These are phyloP conservation scores for Entamoeba moshkovskii DNA, from an alignment of 208 protist species.

Conservation along the genomic window DNA sequence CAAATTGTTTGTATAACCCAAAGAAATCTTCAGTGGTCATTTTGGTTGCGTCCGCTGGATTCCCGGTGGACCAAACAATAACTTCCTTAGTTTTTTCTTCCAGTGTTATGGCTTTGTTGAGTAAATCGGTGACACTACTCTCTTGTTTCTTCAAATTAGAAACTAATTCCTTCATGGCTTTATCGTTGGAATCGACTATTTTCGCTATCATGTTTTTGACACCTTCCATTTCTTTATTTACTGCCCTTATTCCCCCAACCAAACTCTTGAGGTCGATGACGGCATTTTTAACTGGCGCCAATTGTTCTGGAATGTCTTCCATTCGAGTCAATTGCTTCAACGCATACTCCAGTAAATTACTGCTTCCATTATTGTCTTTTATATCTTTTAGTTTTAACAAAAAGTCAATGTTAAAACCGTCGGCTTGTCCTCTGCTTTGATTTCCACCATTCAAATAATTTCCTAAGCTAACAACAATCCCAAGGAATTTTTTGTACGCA, in stretches of 20 bases:
- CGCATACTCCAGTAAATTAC: neutral
- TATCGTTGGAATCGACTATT: neutral
- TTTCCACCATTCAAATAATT: constrained; percentile 12
- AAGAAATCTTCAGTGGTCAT: neutral
- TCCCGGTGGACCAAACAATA: neutral
- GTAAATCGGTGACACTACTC: neutral
- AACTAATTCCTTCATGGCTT: neutral
- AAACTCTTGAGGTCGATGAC: neutral
- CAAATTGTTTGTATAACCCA: neutral
- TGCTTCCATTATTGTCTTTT: neutral
- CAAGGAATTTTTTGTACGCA: neutral
- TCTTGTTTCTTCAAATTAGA: neutral
- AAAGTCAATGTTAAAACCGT: neutral
- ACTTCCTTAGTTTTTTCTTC: neutral
- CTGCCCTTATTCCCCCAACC: neutral
- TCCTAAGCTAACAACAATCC: neutral
- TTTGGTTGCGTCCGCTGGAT: neutral
- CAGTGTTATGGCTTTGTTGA: neutral
- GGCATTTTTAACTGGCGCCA: neutral
- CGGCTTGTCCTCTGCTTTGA: neutral
- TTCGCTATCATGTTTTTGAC: neutral
- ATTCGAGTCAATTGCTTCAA: neutral
- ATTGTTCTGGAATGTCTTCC: neutral
- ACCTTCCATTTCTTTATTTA: neutral
- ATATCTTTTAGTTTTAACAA: neutral